phyloP scores from a whole-genome alignment of 1,139 yeast genomes.

The Suhomyces yuchorum region DNA sequence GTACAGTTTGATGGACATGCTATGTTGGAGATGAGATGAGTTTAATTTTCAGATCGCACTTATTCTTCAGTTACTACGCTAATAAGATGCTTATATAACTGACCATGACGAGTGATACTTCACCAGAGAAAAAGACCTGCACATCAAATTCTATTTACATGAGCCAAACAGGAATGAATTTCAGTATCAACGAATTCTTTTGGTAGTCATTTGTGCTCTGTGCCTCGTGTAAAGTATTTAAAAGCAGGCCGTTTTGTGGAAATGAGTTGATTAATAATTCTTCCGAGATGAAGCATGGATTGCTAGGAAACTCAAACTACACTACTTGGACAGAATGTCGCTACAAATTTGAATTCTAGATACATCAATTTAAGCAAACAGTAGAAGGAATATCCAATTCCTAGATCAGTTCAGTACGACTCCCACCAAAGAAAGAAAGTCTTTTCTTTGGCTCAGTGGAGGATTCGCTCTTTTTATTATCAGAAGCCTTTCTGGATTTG shows the following conservation, averaged over 20 bases:
- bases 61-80: neutral
- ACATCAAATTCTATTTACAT: too few relatives aligned
- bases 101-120: neutral
- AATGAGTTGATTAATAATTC: too few relatives aligned
- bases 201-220: too few relatives aligned
- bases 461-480: constrained; percentile 40
- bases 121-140: too few relatives aligned
- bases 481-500: constrained; percentile 36
- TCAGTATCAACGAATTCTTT: too few relatives aligned
- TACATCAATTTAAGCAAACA: constrained; percentile 1
- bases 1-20: constrained; percentile 19
- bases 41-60: constrained; percentile 2
- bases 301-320: too few relatives aligned
- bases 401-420: constrained; percentile 7
- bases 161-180: too few relatives aligned
- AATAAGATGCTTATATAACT: neutral
- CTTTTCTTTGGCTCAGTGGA: constrained; percentile 32
- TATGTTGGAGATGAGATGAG: constrained; percentile 1
- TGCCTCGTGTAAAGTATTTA: too few relatives aligned
- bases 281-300: too few relatives aligned
- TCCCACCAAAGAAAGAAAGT: constrained; percentile 34
- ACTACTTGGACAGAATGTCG: too few relatives aligned
- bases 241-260: too few relatives aligned
- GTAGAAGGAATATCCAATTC: neutral
- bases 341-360: neutral